phyloP scores from a whole-genome alignment of 345 rosid genomes.

The Rubroshorea leprosula region DNA sequence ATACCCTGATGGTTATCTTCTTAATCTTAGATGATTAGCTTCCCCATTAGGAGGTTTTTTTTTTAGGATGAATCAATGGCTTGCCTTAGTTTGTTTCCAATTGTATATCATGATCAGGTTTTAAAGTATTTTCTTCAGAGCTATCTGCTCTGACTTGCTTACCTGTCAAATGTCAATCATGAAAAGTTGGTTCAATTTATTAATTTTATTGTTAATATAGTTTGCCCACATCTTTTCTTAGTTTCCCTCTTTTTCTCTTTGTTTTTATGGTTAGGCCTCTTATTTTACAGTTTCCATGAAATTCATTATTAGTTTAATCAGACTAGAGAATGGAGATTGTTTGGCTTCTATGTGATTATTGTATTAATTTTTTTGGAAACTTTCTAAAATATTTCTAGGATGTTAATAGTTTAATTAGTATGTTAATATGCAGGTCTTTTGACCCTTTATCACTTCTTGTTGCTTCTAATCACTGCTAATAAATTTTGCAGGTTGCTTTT shows the following conservation, averaged over 20 bases:
- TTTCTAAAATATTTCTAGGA: neutral
- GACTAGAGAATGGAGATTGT: neutral
- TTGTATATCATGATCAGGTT: neutral
- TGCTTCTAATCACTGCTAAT: neutral
- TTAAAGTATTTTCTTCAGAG: neutral
- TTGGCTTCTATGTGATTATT: neutral
- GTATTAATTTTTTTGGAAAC: neutral
- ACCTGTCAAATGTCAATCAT: neutral
- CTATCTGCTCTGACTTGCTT: neutral
- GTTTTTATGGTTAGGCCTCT: neutral
- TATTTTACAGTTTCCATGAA: too few species aligned
- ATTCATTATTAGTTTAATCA: neutral
- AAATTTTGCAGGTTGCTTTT: constrained; percentile 77
- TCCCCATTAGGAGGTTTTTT: constrained; percentile 4
- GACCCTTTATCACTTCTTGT: neutral
- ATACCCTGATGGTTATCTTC: neutral
- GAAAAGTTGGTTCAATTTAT: neutral
- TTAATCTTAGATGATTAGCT: neutral
- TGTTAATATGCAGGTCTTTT: neutral
- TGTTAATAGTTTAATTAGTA: neutral
- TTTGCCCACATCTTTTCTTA: neutral
- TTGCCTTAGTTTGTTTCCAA: neutral
- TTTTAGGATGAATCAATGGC: constrained; percentile 1
- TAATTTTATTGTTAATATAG: neutral
- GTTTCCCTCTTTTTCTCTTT: neutral